A percentile compares a stretch with the other conserved stretches of the same genome.
Conservation (phyloP, 2,329 filamentous ascomycete genomes). For the Alternaria sp. region DNA sequence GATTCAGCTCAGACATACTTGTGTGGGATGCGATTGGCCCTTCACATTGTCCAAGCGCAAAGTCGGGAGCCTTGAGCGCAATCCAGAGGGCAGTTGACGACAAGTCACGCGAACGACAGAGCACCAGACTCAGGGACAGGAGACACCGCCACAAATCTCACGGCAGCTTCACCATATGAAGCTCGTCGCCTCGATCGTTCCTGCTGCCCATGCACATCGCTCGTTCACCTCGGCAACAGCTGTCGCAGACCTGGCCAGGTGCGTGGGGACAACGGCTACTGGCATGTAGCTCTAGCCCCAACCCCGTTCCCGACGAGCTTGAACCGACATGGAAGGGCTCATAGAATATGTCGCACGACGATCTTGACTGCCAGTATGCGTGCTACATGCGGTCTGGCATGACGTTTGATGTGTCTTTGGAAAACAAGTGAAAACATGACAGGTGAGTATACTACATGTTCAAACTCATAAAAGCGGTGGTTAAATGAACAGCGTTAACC, state of each 20-base stretch:
- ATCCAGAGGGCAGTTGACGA: background rate
- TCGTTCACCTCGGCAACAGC: background rate
- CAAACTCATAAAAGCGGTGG: background rate
- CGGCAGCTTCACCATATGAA: background rate
- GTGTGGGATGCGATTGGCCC: background rate
- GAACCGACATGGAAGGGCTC: constrained; percentile 9
- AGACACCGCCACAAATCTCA: background rate
- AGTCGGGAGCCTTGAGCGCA: background rate
- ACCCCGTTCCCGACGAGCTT: constrained; percentile 4
- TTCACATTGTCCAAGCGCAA: background rate
- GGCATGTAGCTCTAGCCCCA: constrained; percentile 16
- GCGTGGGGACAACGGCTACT: constrained; percentile 9
- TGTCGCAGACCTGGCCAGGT: background rate
- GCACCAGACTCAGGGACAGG: background rate
- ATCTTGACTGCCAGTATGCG: constrained; percentile 1
- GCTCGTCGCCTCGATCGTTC: background rate
- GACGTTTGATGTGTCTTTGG: constrained; percentile 15
- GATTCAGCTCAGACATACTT: background rate
- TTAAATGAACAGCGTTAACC: background rate
- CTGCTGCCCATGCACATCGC: constrained; percentile 4
- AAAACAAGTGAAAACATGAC: constrained; percentile 21
- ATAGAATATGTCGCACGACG: constrained; percentile 1
- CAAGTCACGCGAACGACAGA: background rate
- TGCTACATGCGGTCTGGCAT: constrained; percentile 20
- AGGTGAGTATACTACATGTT: background rate